Evolutionary conservation across 768 basidiomycete genomes (phyloP), one percentile per base, ranked within the genome.

Genomic region (Leccinum olivaceopallidum): DNA sequence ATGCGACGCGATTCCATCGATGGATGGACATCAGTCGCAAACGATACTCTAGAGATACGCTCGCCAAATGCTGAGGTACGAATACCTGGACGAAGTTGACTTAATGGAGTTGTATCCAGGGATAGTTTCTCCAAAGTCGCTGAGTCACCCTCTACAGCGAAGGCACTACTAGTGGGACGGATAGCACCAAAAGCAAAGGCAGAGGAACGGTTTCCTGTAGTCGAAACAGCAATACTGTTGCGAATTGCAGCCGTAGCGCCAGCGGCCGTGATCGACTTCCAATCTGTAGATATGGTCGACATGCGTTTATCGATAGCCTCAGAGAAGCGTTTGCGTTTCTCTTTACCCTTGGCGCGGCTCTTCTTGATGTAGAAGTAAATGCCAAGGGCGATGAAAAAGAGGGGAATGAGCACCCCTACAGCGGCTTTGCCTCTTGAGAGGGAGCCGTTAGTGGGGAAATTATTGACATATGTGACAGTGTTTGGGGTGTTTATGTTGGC

Each of bases 291-390:
- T 64, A 92, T 90, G 53, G 87, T 89, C 2, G 85, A 88, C 91
- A 94, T 92, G 72, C 91, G 88, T 72, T 85, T 85, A 76, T 94
- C 91, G 71, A 94, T 73, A 10, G 78, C 82, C 70, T 86, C 80
- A 44, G 81, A 85, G 79, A 84, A 94, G 22, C 79, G 79, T 71
- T 76, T 80, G 67, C 83, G 79, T 70, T 88, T 80, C 30, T 81
- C 78, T 58, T 75, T 76, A 54, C 79, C 78, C 62, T 74, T 81
- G 32, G 73, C 67, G 60, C 91, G 84, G 55, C 73, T 82, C 59
- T 76, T 74, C 68, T 74, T 82, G 77, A 93, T 69, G 73, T 84
- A 90, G 0, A 76, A 67, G 12, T 71, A 77, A 37, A 79, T 61
- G 47, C 74, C 76, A 22, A 83, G 57, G 28, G 67, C 76, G 61